Evolutionary conservation across 2,329 filamentous ascomycete species (phyloP).

Genomic region (Fusarium verrucosum): DNA sequence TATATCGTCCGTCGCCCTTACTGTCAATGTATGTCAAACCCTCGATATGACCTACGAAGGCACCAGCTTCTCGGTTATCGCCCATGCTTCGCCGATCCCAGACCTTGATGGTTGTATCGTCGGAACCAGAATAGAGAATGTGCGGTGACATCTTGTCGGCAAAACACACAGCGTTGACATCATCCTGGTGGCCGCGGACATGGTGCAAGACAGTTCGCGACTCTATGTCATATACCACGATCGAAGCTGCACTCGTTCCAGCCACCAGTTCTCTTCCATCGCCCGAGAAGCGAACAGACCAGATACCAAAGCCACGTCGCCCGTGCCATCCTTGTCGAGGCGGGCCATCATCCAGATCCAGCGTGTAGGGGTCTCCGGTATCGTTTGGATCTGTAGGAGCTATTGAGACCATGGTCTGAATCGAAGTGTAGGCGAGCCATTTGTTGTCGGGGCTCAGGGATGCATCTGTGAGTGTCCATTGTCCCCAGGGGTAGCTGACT

Average conservation of each 20-base stretch:
- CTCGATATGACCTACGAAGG: constrained; percentile 73
- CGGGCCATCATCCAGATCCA: constrained; percentile 68
- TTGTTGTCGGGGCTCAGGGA: constrained; percentile 90
- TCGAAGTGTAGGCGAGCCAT: constrained; percentile 91
- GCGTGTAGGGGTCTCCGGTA: constrained; percentile 77
- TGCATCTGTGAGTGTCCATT: constrained; percentile 97
- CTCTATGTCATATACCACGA: constrained; percentile 94
- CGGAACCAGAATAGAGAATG: constrained; percentile 94
- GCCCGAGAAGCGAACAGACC: constrained; percentile 91
- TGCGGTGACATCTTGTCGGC: constrained; percentile 89
- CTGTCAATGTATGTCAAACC: constrained; percentile 75
- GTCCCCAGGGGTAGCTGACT: constrained; percentile 82
- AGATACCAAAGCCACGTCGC: constrained; percentile 70
- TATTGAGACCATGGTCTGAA: constrained; percentile 83
- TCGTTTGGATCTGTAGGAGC: constrained; percentile 88
- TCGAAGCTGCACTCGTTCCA: constrained; percentile 79
- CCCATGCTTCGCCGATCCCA: constrained; percentile 96
- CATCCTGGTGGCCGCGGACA: constrained; percentile 80
- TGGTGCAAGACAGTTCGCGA: constrained; percentile 77
- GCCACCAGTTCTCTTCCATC: constrained; percentile 92
- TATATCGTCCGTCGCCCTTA: constrained; percentile 79
- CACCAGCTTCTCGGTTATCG: constrained; percentile 75
- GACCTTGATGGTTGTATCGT: constrained; percentile 92
- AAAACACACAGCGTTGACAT: constrained; percentile 97
- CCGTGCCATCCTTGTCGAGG: constrained; percentile 43